Base-by-base conservation (phyloP, 129 eudicot species). In the Pseudognaphalium luteoalbum region DNA sequence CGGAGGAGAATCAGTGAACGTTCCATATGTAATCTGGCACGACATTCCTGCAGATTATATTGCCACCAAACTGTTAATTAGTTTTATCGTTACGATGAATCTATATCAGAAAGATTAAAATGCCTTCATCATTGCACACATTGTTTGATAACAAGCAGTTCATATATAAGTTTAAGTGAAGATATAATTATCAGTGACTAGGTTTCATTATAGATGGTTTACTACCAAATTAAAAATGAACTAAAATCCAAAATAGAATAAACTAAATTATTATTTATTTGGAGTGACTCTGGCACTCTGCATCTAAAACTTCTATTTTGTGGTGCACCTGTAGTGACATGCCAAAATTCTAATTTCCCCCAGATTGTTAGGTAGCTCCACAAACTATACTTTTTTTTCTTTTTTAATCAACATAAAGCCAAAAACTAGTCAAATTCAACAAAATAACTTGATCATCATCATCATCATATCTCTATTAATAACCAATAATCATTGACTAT, bases 11-110 rank as follows among this genome's bases (percentile, higher is more conserved):
- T 60, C 73, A 35, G 35, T 15, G n/a, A 71, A 35, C 11, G 81
- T 80, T 60, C 68, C 67, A 44, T 82, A 59, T 17, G 93, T 75
- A 67, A 77, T 86, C 71, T 86, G 74, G 34, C 79, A 80, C 14
- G 83, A 80, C 83, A 72, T 73, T 65, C 96, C 98, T 80, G 86
- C 74, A 66, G 17, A 72, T 35, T 19, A 22, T 62, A 32, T 19
- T 5, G 37, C 5, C 1, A 47, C 54, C 14, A 14, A 11, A 47
- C 5, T 47, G 17, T 12, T 25, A 25, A 25, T 25, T 47, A 3
- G n/a, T 3, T 2, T 47, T 47, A 17, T 14, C 6, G 1, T 12
- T 47, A 14, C 1, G 50, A 42, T 47, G 5, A 47, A 44, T 12
- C 0, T 44, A 12, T 14, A 10, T 12, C 5, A 47, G 17, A 11